Percentiles rank a stretch among this genome's conserved stretches.
Conservation (phyloP, 768 basidiomycete genomes). For the Favolaschia claudopus region DNA sequence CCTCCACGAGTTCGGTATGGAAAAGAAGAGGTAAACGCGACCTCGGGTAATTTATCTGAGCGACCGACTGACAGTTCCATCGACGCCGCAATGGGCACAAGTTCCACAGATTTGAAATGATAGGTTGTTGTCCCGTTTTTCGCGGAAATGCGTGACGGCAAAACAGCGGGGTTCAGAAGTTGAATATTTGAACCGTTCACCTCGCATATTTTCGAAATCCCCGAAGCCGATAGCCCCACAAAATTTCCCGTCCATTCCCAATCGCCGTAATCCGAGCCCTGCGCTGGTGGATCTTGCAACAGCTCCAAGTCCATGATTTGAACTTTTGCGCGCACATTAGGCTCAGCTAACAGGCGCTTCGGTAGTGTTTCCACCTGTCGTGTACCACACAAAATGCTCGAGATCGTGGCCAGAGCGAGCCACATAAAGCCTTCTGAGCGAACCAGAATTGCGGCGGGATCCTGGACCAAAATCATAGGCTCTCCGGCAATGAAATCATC, state of each 20-base stretch:
- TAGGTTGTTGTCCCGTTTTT: background rate
- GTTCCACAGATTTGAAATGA: background rate
- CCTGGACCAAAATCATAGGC: background rate
- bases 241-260: constrained; percentile 1
- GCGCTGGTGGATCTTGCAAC: no score
- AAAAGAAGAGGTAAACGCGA: background rate
- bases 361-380: background rate
- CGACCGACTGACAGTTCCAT: background rate
- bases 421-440: background rate
- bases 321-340: background rate
- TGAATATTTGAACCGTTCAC: background rate
- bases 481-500: background rate
- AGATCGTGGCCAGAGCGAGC: background rate
- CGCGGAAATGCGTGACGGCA: background rate
- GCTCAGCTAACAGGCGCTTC: background rate
- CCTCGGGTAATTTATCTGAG: background rate
- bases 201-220: background rate
- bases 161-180: background rate
- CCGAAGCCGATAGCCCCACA: background rate
- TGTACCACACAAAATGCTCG: background rate
- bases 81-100: background rate
- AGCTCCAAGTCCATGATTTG: constrained; percentile 1
- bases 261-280: background rate
- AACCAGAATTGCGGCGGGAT: background rate
- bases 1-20: background rate